Evolutionary conservation across 306 rosid species (phyloP), one percentile per base, ranked within the genome.

Genomic region (Lablab purpureus): DNA sequence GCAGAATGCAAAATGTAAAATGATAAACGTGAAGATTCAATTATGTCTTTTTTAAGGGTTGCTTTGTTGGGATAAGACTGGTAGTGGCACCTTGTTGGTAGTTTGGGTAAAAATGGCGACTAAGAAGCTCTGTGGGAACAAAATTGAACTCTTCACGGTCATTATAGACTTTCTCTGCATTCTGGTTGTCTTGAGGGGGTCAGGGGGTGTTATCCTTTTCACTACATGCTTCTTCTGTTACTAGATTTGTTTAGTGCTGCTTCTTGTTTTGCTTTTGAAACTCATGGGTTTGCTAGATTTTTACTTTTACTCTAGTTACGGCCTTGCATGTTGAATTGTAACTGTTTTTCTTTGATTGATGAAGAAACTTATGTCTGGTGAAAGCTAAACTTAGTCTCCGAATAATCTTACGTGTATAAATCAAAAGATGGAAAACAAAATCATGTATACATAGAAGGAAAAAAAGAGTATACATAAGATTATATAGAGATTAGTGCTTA

Each of bases 241-340:
- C 18, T 32, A 22, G 32, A 36, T 43, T 80, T 37, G 60, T 73
- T 66, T 67, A 28, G 7, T 28, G 28, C 28, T 28, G 28, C 28
- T 10, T 43, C 49, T 43, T 43, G 49, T 58, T 43, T 65, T 81
- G 75, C 73, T 81, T 40, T 74, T 52, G 79, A 21, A 74, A 18
- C 34, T 37, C 19, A 25, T 5, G 65, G 76, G 68, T 55, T 41
- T 55, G 52, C 45, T 11, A 25, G 62, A 43, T 3, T 74, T 66
- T 40, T 40, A 37, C 11, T 40, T 74, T 45, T n/a, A 30, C 46
- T 37, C 19, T 32, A 23, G 65, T 71, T 22, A 69, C 10, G 13
- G 6, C 62, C 45, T 60, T 34, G 64, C 69, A 10, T 18, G 43
- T 71, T 67, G 60, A 68, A 71, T 60, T 27, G 34, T 47, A 41